Conservation (phyloP, 2,329 filamentous ascomycete species). For the Helicocarpus griseus region DNA sequence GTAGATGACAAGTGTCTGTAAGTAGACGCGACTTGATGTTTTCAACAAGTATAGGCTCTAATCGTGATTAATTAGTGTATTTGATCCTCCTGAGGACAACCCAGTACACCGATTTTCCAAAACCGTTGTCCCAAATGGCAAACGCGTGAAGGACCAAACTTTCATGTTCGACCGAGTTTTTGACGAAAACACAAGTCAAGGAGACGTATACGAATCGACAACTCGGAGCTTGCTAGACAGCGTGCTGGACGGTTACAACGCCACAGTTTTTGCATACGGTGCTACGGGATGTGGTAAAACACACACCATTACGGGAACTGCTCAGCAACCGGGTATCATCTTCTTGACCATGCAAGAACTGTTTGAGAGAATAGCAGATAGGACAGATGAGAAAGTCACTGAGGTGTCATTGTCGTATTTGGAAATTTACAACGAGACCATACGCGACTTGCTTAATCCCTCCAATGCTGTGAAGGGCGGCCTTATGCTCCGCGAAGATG, state of each 20-base stretch:
- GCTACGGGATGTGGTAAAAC: conserved; percentile 98
- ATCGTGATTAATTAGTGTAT: conserved; percentile 53
- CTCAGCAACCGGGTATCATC: conserved; percentile 91
- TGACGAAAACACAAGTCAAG: conserved; percentile 86
- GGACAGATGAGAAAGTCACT: conserved; percentile 74
- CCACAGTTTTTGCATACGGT: conserved; percentile 96
- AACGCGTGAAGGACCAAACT: conserved; percentile 92
- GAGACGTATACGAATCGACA: conserved; percentile 89
- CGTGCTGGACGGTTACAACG: conserved; percentile 95
- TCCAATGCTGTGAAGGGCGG: conserved; percentile 65
- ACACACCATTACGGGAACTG: conserved; percentile 88
- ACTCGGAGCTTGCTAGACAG: conserved; percentile 85
- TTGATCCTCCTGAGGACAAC: conserved; percentile 93
- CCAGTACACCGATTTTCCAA: conserved; percentile 79
- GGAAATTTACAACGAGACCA: conserved; percentile 99
- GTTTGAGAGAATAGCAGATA: conserved; percentile 88
- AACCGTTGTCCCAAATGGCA: conserved; percentile 71
- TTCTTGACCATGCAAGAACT: conserved; percentile 98
- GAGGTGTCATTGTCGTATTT: conserved; percentile 90
- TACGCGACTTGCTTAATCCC: conserved; percentile 84
- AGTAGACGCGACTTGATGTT: conserved; percentile 27
- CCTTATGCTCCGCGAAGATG: conserved; percentile 88
- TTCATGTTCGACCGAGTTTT: conserved; percentile 96
- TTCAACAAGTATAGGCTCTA: background rate
- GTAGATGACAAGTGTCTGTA: conserved; percentile 94